These are phyloP conservation scores for Salvia sclarea DNA, from an alignment of 305 asterid species.

Conservation along the genomic window DNA sequence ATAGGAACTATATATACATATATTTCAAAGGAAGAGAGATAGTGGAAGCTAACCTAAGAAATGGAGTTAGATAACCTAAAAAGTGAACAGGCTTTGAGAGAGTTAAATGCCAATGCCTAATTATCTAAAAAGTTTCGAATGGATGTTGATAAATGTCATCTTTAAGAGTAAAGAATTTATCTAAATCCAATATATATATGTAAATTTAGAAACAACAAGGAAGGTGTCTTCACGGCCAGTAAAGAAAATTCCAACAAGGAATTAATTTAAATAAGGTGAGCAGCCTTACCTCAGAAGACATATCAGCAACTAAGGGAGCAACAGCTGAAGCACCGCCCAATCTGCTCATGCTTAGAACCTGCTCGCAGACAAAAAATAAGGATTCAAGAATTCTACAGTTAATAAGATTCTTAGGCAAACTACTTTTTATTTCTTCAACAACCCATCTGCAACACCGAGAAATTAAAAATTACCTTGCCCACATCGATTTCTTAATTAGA, in stretches of 20 bases:
- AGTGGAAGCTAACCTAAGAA: conserved; percentile 7
- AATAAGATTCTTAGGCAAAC: conserved; percentile 11
- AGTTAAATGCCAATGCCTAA: background rate
- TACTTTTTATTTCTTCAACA: conserved; percentile 15
- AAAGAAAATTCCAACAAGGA: background rate
- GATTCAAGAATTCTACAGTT: background rate
- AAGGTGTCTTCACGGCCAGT: background rate
- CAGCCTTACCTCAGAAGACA: conserved; percentile 64
- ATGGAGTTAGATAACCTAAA: background rate
- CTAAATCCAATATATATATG: background rate
- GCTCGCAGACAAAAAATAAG: conserved; percentile 18
- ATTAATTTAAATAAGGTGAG: background rate
- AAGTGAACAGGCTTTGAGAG: background rate
- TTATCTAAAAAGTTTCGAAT: background rate
- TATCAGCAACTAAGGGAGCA: conserved; percentile 66
- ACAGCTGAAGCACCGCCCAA: conserved; percentile 87
- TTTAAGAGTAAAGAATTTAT: background rate
- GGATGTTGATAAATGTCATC: background rate
- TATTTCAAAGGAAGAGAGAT: background rate
- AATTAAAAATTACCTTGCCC: conserved; percentile 29
- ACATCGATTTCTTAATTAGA: conserved; percentile 34
- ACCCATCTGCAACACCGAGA: conserved; percentile 36
- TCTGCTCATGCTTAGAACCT: conserved; percentile 95
- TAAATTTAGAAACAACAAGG: no score
- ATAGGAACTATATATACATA: background rate